Conservation (phyloP, 306 rosid species). For the Acacia confusa region DNA sequence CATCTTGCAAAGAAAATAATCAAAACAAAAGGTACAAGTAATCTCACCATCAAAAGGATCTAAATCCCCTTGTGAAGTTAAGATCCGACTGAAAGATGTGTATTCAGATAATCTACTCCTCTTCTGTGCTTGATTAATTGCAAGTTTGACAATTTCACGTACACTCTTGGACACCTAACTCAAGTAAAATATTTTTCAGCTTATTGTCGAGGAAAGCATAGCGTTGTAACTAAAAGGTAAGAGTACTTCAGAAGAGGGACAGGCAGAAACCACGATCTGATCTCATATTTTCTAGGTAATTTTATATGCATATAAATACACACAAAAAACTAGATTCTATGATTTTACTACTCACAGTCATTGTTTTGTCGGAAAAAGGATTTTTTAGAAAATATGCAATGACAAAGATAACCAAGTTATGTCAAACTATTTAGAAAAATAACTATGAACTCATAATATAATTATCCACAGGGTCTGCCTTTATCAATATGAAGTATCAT, state of each 20-base stretch:
- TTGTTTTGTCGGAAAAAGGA: not conserved
- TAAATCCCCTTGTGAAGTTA: slow-evolving; percentile 60
- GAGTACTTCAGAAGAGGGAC: not conserved
- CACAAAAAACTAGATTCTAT: not conserved
- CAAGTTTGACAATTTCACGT: slow-evolving; percentile 89
- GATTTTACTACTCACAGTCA: not conserved
- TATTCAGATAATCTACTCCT: slow-evolving; percentile 64
- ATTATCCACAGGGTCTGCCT: slow-evolving; percentile 2
- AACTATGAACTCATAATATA: not conserved
- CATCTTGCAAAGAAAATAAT: slow-evolving; percentile 8
- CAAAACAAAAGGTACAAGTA: slow-evolving; percentile 14
- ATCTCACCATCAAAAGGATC: slow-evolving; percentile 89
- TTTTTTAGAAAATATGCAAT: slow-evolving; percentile 7
- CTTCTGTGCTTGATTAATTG: slow-evolving; percentile 86
- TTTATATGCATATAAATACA: not conserved
- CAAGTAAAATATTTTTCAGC: slow-evolving; percentile 26
- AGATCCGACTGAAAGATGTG: slow-evolving; percentile 78
- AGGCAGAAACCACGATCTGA: slow-evolving; percentile 14
- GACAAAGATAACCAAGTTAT: slow-evolving; percentile 7
- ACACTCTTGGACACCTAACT: slow-evolving; percentile 73
- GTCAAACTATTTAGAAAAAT: not conserved
- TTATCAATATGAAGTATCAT: not conserved
- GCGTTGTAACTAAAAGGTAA: not conserved
- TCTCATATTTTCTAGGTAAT: not conserved
- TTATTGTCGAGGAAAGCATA: slow-evolving; percentile 25